Base-by-base conservation (phyloP, 75 land plant genomes). In the Isoetes taiwanensis region DNA sequence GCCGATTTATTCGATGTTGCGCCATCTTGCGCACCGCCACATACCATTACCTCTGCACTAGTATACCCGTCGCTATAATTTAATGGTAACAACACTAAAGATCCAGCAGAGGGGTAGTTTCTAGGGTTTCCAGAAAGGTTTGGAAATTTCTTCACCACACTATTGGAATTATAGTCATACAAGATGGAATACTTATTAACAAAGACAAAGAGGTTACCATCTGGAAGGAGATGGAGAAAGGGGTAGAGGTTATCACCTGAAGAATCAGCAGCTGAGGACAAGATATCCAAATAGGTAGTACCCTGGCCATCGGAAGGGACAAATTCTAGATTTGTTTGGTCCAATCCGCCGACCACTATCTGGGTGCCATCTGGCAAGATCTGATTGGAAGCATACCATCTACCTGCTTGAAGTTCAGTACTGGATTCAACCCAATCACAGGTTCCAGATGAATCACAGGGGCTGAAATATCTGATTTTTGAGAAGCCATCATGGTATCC, bases 201-300 rank as follows among this genome's bases (percentile, higher is more conserved):
- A 61, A 85, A 85, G 50, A 89, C 55, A 72, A 81, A 89, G 54
- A 89, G 69, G 43, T 75, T 77, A 16, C 85, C 90, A 55, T 85
- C 83, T 5, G 82, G 75, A 6, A 66, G 40, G n/a, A 89, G 83
- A 50, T 85, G 80, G 20, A 85, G 16, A 57, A 79, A 89, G 0
- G 96, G 66, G 31, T 64, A 64, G 10, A 35, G 83, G 61, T 89
- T 41, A 16, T 65, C 68, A 28, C 19, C 35, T 3, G n/a, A n/a
- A n/a, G n/a, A n/a, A n/a, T n/a, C n/a, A n/a, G n/a, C n/a, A n/a
- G n/a, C n/a, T n/a, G n/a, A n/a, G n/a, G n/a, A n/a, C n/a, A n/a
- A n/a, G n/a, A n/a, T n/a, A n/a, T n/a, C n/a, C n/a, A n/a, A n/a
- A n/a, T n/a, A 57, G 46, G 46, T n/a, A 6, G 35, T 1, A 3